Conservation (phyloP, 305 asterid species). For the Rubia balearica region DNA sequence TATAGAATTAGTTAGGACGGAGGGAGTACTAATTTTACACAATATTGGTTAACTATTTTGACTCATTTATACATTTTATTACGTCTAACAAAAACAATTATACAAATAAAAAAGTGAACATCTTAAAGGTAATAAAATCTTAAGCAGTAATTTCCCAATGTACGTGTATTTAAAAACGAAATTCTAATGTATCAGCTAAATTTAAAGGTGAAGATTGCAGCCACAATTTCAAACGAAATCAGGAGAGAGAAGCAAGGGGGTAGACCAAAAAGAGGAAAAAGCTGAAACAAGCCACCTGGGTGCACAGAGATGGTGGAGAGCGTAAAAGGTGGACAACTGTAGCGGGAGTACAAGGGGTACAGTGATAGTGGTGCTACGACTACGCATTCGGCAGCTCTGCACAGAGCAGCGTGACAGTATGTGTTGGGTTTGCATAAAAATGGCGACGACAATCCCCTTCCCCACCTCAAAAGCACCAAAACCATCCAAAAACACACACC, state of each 20-base stretch:
- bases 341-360: neutral
- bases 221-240: neutral
- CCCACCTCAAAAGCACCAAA: slow-evolving; percentile 10
- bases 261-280: neutral
- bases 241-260: neutral
- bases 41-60: too few species aligned
- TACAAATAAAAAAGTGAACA: neutral
- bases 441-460: slow-evolving; percentile 10
- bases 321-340: slow-evolving; percentile 9
- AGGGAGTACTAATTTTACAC: too few species aligned
- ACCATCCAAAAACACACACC: neutral
- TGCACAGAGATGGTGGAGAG: slow-evolving; percentile 4
- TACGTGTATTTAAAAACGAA: neutral
- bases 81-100: too few species aligned
- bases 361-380: slow-evolving; percentile 2
- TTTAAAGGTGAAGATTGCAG: neutral
- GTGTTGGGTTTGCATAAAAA: slow-evolving; percentile 18
- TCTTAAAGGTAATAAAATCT: neutral
- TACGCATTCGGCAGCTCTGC: neutral
- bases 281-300: slow-evolving; percentile 6
- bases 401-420: slow-evolving; percentile 9
- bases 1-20: too few species aligned
- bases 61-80: too few species aligned
- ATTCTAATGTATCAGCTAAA: neutral
- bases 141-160: neutral